Percentiles rank a stretch among this genome's conserved stretches.
Conservation (phyloP, 768 basidiomycete genomes). For the Tephrocybe sp. region DNA sequence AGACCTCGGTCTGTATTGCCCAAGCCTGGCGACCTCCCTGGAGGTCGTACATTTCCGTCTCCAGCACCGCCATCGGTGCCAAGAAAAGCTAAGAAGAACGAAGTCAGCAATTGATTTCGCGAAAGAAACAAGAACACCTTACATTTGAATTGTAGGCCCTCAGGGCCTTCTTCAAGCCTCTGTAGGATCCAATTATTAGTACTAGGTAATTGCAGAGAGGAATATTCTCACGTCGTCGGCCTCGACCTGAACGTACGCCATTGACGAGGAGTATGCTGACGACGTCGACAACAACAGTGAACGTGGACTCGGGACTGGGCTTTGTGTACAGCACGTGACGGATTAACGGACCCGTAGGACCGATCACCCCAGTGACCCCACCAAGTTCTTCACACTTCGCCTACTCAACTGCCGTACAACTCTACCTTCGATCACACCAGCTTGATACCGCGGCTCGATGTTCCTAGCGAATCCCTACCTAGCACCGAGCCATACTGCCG, state of each 20-base stretch:
- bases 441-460: too few relatives aligned
- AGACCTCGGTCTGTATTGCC: constrained; percentile 55
- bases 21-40: constrained; percentile 35
- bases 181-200: constrained; percentile 25
- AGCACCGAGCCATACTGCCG: too few relatives aligned
- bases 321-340: too few relatives aligned
- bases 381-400: too few relatives aligned
- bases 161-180: constrained; percentile 65
- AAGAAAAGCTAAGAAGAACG: constrained; percentile 49
- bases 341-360: too few relatives aligned
- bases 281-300: too few relatives aligned
- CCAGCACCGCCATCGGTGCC: constrained; percentile 39
- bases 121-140: constrained; percentile 15
- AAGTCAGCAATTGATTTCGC: not conserved
- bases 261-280: constrained; percentile 30
- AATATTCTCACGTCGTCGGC: constrained; percentile 66
- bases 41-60: constrained; percentile 24
- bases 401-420: too few relatives aligned
- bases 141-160: constrained; percentile 77
- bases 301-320: too few relatives aligned
- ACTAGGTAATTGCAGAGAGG: too few relatives aligned
- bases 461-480: too few relatives aligned
- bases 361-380: too few relatives aligned
- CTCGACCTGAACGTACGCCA: constrained; percentile 76
- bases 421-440: too few relatives aligned